Evolutionary conservation across 2,329 filamentous ascomycete genomes (phyloP).

Genomic region (Penicillium sp.): DNA sequence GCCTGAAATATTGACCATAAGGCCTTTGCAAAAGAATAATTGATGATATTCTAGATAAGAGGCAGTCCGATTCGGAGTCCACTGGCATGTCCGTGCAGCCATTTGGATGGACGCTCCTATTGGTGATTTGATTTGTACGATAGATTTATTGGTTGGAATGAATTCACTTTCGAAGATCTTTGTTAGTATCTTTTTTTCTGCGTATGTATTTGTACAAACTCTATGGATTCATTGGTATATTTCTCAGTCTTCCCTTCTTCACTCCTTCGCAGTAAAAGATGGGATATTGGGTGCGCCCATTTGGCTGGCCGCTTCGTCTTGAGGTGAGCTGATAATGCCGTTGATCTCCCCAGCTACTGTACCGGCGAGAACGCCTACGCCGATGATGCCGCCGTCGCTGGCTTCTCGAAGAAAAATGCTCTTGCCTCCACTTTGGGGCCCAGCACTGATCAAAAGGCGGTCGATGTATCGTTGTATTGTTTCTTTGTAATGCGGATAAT

Average conservation of each 20-base stretch:
- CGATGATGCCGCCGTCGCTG: constrained; percentile 56
- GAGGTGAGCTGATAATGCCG: constrained; percentile 28
- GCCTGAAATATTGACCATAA: not conserved
- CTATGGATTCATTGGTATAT: not conserved
- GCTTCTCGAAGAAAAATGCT: constrained; percentile 55
- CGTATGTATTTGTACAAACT: not conserved
- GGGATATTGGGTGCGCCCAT: constrained; percentile 2
- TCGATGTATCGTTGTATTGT: constrained; percentile 73
- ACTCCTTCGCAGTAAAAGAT: not conserved
- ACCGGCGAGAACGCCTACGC: constrained; percentile 56
- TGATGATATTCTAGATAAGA: not conserved
- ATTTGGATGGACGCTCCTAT: not conserved
- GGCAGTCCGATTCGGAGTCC: not conserved
- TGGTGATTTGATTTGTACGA: constrained; percentile 17
- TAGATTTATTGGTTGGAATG: constrained; percentile 11
- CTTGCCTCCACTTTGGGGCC: constrained; percentile 50
- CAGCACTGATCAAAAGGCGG: constrained; percentile 46
- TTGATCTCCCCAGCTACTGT: constrained; percentile 42
- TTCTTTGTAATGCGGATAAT: constrained; percentile 71
- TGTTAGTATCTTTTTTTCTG: not conserved
- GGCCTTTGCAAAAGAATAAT: not conserved
- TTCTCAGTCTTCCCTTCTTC: not conserved
- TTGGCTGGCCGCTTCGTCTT: constrained; percentile 11
- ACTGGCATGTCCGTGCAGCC: no score
- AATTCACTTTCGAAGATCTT: not conserved